Evolutionary conservation across 1,284 basidiomycete genomes (phyloP).

Genomic region (Moesziomyces sp.): DNA sequence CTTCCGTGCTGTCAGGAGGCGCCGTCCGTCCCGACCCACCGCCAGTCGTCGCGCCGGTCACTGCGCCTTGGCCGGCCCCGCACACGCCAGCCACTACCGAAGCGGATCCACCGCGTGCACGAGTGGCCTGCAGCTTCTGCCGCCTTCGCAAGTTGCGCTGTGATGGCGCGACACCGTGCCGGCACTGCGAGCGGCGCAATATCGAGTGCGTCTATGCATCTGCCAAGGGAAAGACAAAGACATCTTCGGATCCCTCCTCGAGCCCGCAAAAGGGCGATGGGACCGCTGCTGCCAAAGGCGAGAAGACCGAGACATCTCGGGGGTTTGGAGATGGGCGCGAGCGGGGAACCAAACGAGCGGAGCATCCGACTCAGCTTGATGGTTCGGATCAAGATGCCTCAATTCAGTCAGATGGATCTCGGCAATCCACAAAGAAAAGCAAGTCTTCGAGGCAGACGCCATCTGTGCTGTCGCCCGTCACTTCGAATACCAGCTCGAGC

Average conservation of each 20-base stretch:
- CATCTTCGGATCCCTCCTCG: conserved; percentile 1
- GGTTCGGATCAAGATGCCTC: neutral
- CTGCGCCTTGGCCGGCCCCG: neutral
- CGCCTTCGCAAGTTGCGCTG: conserved; percentile 48
- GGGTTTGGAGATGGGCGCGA: neutral
- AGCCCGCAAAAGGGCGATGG: conserved; percentile 2
- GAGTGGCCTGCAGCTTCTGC: conserved; percentile 47
- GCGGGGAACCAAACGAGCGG: conserved; percentile 18
- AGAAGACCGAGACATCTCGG: too few relatives aligned
- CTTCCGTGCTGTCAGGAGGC: neutral
- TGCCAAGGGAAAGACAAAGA: conserved; percentile 26
- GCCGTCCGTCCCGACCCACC: conserved; percentile 3
- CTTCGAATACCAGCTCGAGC: too few relatives aligned
- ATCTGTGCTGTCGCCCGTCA: too few relatives aligned
- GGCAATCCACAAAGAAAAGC: conserved; percentile 8
- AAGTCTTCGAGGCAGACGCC: neutral
- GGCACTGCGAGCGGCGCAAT: conserved; percentile 45
- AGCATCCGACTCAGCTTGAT: neutral
- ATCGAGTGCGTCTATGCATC: conserved; percentile 42
- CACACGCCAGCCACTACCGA: conserved; percentile 2
- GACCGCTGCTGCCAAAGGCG: neutral
- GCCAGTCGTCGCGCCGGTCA: neutral
- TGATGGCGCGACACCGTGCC: conserved; percentile 42
- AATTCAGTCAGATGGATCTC: neutral
- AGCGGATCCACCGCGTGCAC: conserved; percentile 40